Evolutionary conservation across 1,284 basidiomycete species (phyloP), one percentile per base, ranked within the genome.

Genomic region (Leccinum griseonigrum): DNA sequence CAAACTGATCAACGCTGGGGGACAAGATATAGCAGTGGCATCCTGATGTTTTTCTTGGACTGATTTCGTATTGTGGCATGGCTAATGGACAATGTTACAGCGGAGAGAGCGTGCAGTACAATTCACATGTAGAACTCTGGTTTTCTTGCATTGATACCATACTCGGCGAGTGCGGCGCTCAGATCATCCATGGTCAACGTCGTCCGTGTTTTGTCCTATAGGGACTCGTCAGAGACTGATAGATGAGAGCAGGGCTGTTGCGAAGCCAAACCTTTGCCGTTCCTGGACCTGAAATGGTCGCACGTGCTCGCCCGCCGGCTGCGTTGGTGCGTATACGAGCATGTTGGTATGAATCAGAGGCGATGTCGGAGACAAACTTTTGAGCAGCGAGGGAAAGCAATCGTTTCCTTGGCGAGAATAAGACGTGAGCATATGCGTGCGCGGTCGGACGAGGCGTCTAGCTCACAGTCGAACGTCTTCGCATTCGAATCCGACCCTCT

Each of bases 171-270:
- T 1, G 97, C 97, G 7, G 95, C 83, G 63, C 90, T 91, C 54
- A 99, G 81, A 73, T 99, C 97, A 65, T 99, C 97, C 95, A 98
- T 98, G 5, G 95, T 98, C 63, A 99, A 79, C 0, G 96, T 95
- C n/a, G 97, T 98, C 66, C 94, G 87, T 43, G 94, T 94, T 72
- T 95, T 94, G 73, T 97, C 95, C 90, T 94, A 61, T 63, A 46
- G 9, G 16, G 18, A 38, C 0, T 16, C n/a, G 43, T 65, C 28
- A 62, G 28, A 22, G 22, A 50, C 22, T 13, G 31, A 26, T 50
- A 29, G 1, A 56, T 29, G 40, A 50, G 50, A 40, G 46, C 14
- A 59, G 53, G 4, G 13, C 16, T 22, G 29, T 14, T 28, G 28
- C 28, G 22, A 57, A n/a, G 55, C 63, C 66, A 34, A n/a, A 91